These are phyloP conservation scores for Venturia nashicola DNA, from an alignment of 2,329 filamentous ascomycete species.

Conservation along the genomic window DNA sequence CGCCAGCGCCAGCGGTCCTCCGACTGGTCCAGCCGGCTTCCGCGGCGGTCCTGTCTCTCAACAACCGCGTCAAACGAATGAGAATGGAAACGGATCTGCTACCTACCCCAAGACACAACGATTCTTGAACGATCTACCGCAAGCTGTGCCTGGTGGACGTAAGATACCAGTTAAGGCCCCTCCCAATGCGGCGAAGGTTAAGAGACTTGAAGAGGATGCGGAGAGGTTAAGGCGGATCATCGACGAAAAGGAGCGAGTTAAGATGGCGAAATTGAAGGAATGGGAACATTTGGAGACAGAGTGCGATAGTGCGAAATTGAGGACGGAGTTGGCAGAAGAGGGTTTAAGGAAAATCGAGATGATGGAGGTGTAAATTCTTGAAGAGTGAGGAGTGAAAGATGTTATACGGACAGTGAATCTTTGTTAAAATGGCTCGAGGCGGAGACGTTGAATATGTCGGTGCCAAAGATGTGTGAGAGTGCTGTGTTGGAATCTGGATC, in stretches of 20 bases:
- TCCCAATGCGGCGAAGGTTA: slow-evolving; percentile 14
- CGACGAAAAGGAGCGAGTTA: slow-evolving; percentile 33
- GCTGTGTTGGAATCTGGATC: background rate
- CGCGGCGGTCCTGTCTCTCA: slow-evolving; percentile 15
- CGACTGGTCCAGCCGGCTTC: slow-evolving; percentile 17
- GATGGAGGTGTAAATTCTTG: background rate
- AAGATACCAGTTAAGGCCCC: slow-evolving; percentile 21
- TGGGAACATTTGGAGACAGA: slow-evolving; percentile 35
- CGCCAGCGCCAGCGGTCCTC: background rate
- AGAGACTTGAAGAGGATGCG: slow-evolving; percentile 35
- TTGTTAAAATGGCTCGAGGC: too few species aligned
- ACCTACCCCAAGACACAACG: slow-evolving; percentile 27
- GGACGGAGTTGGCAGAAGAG: slow-evolving; percentile 34
- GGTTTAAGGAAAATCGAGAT: slow-evolving; percentile 24
- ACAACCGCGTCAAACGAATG: slow-evolving; percentile 16
- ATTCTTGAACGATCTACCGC: slow-evolving; percentile 30
- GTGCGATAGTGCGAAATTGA: slow-evolving; percentile 30
- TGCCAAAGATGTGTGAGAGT: background rate
- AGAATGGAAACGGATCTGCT: slow-evolving; percentile 24
- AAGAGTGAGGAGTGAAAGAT: background rate
- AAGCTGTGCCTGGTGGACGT: slow-evolving; percentile 29
- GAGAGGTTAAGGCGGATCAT: slow-evolving; percentile 32
- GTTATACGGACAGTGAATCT: too few species aligned
- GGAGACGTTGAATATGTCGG: background rate
- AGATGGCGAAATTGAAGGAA: slow-evolving; percentile 29